phyloP scores from a whole-genome alignment of 2,329 filamentous ascomycete genomes.

The Zymoseptoria ardabiliae region DNA sequence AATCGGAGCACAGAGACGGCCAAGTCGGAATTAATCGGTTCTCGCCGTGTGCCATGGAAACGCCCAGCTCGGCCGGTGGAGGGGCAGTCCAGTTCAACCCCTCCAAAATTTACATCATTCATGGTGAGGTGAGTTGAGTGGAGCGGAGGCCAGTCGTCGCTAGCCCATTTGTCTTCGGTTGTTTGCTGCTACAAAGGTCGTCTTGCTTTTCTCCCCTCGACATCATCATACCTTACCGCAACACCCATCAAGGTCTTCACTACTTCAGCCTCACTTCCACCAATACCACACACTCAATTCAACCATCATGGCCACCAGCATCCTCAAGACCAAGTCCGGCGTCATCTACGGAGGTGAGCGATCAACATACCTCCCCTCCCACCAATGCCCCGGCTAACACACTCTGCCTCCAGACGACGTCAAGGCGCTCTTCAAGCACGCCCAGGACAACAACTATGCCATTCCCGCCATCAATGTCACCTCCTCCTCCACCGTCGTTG shows the following conservation, averaged over 20 bases:
- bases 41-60: too few species aligned
- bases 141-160: background rate
- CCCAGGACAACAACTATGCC: slow-evolving; percentile 78
- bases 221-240: background rate
- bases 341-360: slow-evolving; percentile 34
- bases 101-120: background rate
- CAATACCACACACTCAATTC: background rate
- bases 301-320: slow-evolving; percentile 22
- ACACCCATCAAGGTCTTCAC: slow-evolving; percentile 4
- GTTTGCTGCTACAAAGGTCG: background rate
- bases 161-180: background rate
- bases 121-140: too few species aligned
- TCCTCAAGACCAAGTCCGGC: slow-evolving; percentile 30
- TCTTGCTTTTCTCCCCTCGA: background rate
- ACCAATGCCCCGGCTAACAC: slow-evolving; percentile 5
- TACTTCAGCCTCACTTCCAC: background rate
- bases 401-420: slow-evolving; percentile 13
- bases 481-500: slow-evolving; percentile 79
- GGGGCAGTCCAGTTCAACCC: background rate
- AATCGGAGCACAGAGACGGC: background rate
- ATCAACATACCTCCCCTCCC: background rate
- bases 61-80: background rate
- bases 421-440: slow-evolving; percentile 72
- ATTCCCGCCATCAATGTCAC: slow-evolving; percentile 75
- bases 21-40: background rate